phyloP scores from a whole-genome alignment of 768 basidiomycete species.

The Lanmaoa rubissima region DNA sequence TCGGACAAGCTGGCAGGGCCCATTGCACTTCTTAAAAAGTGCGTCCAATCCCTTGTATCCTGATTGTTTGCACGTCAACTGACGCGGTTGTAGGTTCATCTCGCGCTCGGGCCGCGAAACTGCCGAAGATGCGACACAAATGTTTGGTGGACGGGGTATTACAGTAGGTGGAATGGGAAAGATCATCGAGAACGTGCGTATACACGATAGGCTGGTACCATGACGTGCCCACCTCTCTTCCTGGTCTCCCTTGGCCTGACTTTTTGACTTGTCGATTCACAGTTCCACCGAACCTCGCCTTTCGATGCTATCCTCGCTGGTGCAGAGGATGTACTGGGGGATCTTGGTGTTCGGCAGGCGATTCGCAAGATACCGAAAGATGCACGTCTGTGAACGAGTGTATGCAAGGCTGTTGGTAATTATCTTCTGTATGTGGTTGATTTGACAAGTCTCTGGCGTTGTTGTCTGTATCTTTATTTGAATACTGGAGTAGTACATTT shows the following conservation, averaged over 20 bases:
- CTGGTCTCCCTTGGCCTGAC: neutral
- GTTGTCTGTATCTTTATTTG: neutral
- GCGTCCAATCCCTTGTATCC: constrained; percentile 23
- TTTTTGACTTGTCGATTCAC: neutral
- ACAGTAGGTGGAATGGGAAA: constrained; percentile 88
- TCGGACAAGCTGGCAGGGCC: constrained; percentile 84
- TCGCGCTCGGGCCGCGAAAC: constrained; percentile 52
- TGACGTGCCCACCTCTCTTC: neutral
- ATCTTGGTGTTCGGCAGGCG: constrained; percentile 72
- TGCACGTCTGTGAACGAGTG: constrained; percentile 36
- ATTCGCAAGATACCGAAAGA: constrained; percentile 65
- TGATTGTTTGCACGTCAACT: constrained; percentile 1
- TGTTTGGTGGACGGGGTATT: constrained; percentile 88
- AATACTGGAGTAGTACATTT: neutral
- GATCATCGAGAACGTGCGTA: constrained; percentile 72
- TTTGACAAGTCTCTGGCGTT: neutral
- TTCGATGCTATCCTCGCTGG: constrained; percentile 86
- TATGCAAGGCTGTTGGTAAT: neutral
- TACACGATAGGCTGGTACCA: neutral
- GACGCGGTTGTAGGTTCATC: constrained; percentile 49
- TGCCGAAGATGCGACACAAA: constrained; percentile 70
- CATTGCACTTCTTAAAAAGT: constrained; percentile 89
- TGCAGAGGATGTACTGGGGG: constrained; percentile 70
- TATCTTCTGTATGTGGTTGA: neutral
- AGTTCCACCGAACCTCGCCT: constrained; percentile 82